Evolutionary conservation across 352 stramenopile species (phyloP).

Genomic region (Pythium dissotocum): DNA sequence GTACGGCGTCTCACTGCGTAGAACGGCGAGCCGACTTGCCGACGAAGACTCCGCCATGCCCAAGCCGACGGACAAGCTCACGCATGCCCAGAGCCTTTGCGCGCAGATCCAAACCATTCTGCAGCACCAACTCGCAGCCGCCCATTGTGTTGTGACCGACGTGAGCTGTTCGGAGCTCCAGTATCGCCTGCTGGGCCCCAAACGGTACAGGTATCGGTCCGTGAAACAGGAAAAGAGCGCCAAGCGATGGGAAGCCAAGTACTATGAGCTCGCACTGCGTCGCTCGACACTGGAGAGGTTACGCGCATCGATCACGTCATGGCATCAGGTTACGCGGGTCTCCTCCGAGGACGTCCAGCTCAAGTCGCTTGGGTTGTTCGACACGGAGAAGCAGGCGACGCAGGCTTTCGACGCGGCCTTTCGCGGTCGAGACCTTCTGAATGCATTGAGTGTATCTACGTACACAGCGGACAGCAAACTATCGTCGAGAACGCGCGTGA

Average conservation of each 20-base stretch:
- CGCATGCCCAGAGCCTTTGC: conserved; percentile 8
- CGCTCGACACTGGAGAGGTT: conserved; percentile 36
- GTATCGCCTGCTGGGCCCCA: conserved; percentile 54
- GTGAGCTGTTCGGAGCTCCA: conserved; percentile 61
- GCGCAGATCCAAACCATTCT: conserved; percentile 14
- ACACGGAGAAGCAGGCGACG: conserved; percentile 50
- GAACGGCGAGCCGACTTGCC: not conserved
- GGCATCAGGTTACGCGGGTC: conserved; percentile 41
- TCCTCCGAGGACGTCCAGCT: conserved; percentile 47
- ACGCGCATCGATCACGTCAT: conserved; percentile 19
- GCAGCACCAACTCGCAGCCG: not conserved
- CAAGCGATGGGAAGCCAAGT: conserved; percentile 60
- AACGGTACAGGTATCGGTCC: conserved; percentile 65
- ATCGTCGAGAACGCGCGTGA: not conserved
- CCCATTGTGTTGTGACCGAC: conserved; percentile 28
- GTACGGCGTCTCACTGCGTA: conserved; percentile 5
- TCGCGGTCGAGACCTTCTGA: conserved; percentile 20
- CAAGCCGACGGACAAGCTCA: conserved; percentile 1
- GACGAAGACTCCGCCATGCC: not conserved
- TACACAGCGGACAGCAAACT: not conserved
- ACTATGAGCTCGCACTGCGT: conserved; percentile 54
- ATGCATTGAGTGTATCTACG: conserved; percentile 21
- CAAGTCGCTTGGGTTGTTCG: conserved; percentile 55
- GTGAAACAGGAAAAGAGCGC: conserved; percentile 66
- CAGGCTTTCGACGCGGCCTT: conserved; percentile 37